Conservation (phyloP, 345 rosid species). For the Hibiscus tridactylites region DNA sequence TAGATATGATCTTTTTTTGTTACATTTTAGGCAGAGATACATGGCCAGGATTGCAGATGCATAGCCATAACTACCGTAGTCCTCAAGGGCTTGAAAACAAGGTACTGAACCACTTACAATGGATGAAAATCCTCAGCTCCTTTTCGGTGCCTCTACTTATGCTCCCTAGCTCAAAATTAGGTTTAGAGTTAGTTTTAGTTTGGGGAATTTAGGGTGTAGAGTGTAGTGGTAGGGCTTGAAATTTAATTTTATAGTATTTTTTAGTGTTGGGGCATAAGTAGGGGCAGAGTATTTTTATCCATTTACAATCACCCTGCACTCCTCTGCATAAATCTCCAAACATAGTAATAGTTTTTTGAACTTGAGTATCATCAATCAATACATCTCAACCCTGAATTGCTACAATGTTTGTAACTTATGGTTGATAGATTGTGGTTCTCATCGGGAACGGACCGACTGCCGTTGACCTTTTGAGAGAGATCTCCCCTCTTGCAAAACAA, state of each 20-base stretch:
- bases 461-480: background rate
- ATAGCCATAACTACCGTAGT: constrained; percentile 11
- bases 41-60: constrained; percentile 11
- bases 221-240: too few species aligned
- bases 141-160: too few species aligned
- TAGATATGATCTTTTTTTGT: background rate
- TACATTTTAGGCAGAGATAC: background rate
- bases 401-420: background rate
- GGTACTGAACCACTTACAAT: background rate
- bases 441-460: constrained; percentile 4
- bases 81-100: constrained; percentile 4
- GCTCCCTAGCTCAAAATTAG: too few species aligned
- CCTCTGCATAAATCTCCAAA: background rate
- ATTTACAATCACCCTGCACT: background rate
- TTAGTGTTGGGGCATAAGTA: too few species aligned
- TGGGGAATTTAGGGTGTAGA: too few species aligned
- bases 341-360: background rate
- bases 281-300: too few species aligned
- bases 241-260: too few species aligned
- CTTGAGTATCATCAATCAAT: background rate
- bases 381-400: background rate
- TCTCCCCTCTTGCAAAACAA: constrained; percentile 6
- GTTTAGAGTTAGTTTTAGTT: too few species aligned
- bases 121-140: background rate
- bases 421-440: constrained; percentile 6